A percentile compares a stretch with the other conserved stretches of the same genome.
Conservation (phyloP, 176 grass and related monocot genomes). For the Guadua angustifolia region DNA sequence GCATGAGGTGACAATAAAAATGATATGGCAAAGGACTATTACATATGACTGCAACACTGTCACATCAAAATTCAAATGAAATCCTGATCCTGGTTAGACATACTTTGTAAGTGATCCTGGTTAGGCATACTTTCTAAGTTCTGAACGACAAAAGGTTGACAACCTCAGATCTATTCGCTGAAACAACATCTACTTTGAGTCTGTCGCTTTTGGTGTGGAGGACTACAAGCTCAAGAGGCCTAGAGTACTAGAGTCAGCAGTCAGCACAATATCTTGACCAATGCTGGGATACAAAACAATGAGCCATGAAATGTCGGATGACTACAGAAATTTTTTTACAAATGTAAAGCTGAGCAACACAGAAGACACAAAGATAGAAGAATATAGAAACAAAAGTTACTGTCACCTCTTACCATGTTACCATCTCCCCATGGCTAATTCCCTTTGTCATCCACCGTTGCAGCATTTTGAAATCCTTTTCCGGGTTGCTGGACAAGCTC, state of each 20-base stretch:
- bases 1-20: background rate
- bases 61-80: conserved; percentile 27
- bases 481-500: conserved; percentile 42
- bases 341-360: conserved; percentile 22
- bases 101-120: background rate
- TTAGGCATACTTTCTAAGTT: background rate
- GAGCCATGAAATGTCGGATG: background rate
- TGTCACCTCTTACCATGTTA: conserved; percentile 48
- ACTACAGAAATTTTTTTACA: background rate
- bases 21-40: background rate
- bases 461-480: conserved; percentile 61
- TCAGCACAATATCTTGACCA: background rate
- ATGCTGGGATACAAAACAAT: background rate
- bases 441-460: conserved; percentile 70
- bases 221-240: background rate
- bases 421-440: conserved; percentile 60
- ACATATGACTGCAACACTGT: background rate
- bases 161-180: conserved; percentile 4
- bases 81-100: background rate
- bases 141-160: background rate
- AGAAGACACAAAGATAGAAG: background rate
- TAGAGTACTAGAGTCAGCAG: background rate
- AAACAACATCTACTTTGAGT: conserved; percentile 28
- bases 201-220: background rate
- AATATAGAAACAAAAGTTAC: background rate